Percentiles rank a stretch among this genome's conserved stretches.
These are phyloP conservation scores for Russula abietina DNA, from an alignment of 768 basidiomycete genomes.

Conservation along the genomic window DNA sequence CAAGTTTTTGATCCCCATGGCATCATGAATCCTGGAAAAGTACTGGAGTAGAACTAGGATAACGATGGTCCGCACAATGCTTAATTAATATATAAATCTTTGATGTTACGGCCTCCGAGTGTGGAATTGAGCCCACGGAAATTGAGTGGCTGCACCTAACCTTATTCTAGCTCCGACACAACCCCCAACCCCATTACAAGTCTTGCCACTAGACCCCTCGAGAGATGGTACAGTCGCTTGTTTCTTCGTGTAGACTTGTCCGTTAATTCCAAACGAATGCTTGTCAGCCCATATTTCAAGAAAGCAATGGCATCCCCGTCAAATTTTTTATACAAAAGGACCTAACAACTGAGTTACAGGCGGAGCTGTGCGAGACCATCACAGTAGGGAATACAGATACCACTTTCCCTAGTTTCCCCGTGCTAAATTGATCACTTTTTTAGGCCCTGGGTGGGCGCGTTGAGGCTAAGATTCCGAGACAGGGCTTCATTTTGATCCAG, in stretches of 20 bases:
- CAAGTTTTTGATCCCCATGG: slow-evolving; percentile 81
- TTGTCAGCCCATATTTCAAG: slow-evolving; percentile 65
- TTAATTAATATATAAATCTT: background rate
- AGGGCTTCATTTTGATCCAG: slow-evolving; percentile 68
- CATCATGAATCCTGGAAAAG: slow-evolving; percentile 91
- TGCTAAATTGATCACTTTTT: slow-evolving; percentile 5
- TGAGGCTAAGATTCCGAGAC: slow-evolving; percentile 70
- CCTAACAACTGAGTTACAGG: slow-evolving; percentile 58
- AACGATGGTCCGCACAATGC: background rate
- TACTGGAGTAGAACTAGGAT: slow-evolving; percentile 36
- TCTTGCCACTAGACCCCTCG: slow-evolving; percentile 12
- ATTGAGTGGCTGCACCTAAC: slow-evolving; percentile 24
- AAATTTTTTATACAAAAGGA: slow-evolving; percentile 86
- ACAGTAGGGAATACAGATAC: slow-evolving; percentile 40
- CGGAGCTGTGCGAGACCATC: slow-evolving; percentile 68
- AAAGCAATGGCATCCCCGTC: slow-evolving; percentile 56
- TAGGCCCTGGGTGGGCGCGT: slow-evolving; percentile 72
- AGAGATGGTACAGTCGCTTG: slow-evolving; percentile 18
- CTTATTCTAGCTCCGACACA: slow-evolving; percentile 27
- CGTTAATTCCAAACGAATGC: background rate
- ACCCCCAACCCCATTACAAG: slow-evolving; percentile 28
- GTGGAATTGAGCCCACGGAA: no score
- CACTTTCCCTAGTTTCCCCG: background rate
- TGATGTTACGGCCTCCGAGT: background rate
- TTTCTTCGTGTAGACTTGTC: background rate